phyloP scores from a whole-genome alignment of 2,329 filamentous ascomycete genomes.

The Bipolaris sorokiniana region DNA sequence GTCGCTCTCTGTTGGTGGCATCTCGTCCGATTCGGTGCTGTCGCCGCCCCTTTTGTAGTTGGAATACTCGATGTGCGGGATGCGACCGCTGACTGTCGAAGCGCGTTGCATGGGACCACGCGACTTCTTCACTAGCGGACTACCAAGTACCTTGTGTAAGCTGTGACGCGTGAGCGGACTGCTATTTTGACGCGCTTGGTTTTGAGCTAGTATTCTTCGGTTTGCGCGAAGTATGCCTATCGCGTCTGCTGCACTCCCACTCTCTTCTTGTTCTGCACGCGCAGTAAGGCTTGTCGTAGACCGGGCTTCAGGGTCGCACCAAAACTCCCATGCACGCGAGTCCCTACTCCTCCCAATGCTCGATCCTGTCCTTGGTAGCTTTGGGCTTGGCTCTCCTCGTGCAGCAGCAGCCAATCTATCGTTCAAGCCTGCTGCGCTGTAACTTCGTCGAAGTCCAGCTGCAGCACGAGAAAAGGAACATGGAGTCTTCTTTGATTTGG shows the following conservation, averaged over 20 bases:
- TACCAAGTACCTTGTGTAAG: slow-evolving; percentile 38
- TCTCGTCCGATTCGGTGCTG: slow-evolving; percentile 54
- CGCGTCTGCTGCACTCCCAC: slow-evolving; percentile 78
- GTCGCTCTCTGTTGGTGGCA: slow-evolving; percentile 75
- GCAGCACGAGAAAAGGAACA: slow-evolving; percentile 44
- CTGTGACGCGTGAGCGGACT: slow-evolving; percentile 49
- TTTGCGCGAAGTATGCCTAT: slow-evolving; percentile 81
- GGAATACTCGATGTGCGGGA: slow-evolving; percentile 36
- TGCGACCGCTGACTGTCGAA: slow-evolving; percentile 43
- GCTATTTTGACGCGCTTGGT: slow-evolving; percentile 70
- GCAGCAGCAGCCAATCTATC: slow-evolving; percentile 42
- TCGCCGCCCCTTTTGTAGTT: slow-evolving; percentile 27
- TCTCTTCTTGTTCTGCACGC: slow-evolving; percentile 81
- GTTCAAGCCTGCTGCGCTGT: slow-evolving; percentile 64
- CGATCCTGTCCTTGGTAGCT: slow-evolving; percentile 56
- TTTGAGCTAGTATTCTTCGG: slow-evolving; percentile 58
- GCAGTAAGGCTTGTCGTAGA: slow-evolving; percentile 72
- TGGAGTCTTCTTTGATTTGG: slow-evolving; percentile 58
- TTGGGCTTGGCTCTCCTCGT: slow-evolving; percentile 39
- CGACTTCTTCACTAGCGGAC: slow-evolving; percentile 46
- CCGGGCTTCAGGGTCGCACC: slow-evolving; percentile 79
- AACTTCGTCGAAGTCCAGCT: slow-evolving; percentile 71
- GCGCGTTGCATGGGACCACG: slow-evolving; percentile 44
- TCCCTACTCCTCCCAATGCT: slow-evolving; percentile 79
- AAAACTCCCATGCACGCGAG: slow-evolving; percentile 88